Evolutionary conservation across 2,329 filamentous ascomycete species (phyloP).

Genomic region (Orbilia javanica): DNA sequence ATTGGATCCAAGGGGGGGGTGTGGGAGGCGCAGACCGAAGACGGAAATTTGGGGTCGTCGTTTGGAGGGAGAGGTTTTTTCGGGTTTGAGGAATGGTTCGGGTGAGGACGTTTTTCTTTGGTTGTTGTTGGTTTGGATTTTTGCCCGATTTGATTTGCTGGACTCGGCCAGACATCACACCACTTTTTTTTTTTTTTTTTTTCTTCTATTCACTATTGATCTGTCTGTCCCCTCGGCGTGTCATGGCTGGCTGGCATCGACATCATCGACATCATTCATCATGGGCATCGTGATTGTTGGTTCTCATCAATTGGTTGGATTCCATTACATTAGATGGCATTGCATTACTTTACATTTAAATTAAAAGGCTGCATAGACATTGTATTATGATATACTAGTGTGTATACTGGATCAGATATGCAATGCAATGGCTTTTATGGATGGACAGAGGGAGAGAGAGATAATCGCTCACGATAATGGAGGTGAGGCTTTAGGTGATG

Average conservation of each 20-base stretch:
- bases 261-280: background rate
- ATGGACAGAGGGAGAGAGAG: background rate
- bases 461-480: constrained; percentile 41
- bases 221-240: background rate
- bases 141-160: constrained; percentile 24
- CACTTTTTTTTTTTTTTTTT: constrained; percentile 31
- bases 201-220: background rate
- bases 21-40: constrained; percentile 9
- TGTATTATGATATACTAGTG: too few relatives aligned
- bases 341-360: background rate
- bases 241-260: too few relatives aligned
- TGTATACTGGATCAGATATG: background rate
- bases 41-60: background rate
- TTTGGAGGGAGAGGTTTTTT: constrained; percentile 21
- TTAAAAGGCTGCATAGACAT: too few relatives aligned
- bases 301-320: too few relatives aligned
- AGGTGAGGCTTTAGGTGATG: constrained; percentile 23
- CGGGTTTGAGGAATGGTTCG: constrained; percentile 33
- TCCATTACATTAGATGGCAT: too few relatives aligned
- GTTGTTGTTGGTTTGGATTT: constrained; percentile 41
- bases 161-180: constrained; percentile 45
- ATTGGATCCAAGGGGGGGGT: constrained; percentile 41
- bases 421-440: background rate
- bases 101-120: constrained; percentile 31
- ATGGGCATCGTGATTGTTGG: background rate